Conservation (phyloP, 2,329 filamentous ascomycete genomes). For the Fusarium beomiforme region DNA sequence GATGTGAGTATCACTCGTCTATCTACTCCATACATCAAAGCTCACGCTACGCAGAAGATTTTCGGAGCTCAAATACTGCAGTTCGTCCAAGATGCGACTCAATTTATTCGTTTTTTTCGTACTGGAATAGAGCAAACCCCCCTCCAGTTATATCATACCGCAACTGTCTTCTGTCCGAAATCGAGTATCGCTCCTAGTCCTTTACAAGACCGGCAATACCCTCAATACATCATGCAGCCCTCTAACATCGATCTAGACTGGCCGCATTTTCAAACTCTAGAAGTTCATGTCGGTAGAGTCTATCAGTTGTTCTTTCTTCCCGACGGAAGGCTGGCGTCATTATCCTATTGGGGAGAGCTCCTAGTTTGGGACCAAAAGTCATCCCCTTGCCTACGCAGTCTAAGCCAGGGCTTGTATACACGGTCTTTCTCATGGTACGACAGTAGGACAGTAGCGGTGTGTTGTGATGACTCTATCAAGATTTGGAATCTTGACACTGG, state of each 20-base stretch:
- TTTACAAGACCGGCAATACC: not conserved
- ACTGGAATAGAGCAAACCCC: not conserved
- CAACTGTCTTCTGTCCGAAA: not conserved
- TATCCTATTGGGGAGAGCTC: fast-evolving
- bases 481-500: not conserved
- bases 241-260: not conserved
- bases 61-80: not conserved
- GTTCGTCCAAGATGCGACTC: not conserved
- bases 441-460: not conserved
- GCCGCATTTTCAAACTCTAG: not conserved
- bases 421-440: not conserved
- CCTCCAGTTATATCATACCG: not conserved
- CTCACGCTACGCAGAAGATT: not conserved
- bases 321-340: not conserved
- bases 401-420: not conserved
- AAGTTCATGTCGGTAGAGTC: fast-evolving
- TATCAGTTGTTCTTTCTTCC: not conserved
- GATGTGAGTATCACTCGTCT: fast-evolving
- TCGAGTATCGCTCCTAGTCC: not conserved
- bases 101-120: not conserved
- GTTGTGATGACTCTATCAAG: not conserved
- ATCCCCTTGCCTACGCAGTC: not conserved
- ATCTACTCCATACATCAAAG: fast-evolving
- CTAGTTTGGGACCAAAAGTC: not conserved
- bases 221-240: not conserved